Evolutionary conservation across 768 basidiomycete genomes (phyloP), one percentile per base, ranked within the genome.

Genomic region (Boletus sp.): DNA sequence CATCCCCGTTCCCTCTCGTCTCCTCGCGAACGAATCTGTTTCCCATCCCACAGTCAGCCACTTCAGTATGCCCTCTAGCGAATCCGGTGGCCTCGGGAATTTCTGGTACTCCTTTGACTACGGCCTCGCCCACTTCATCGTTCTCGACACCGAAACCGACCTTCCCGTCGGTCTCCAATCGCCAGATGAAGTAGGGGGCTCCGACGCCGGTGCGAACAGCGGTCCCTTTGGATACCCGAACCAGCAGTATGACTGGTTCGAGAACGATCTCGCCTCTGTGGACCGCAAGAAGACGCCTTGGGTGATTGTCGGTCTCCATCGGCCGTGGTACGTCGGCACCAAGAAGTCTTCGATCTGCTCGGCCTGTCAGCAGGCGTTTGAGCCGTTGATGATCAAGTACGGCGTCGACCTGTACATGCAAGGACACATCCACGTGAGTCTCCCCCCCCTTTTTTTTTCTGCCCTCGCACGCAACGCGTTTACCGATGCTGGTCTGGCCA

Each of bases 31-130:
- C 3, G n/a, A 34, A 51, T n/a, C 37, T 3, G 13, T 27, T 39
- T 50, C 23, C 9, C 6, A n/a, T 27, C 4, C 2, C 23, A 27
- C 34, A 68, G 68, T 67, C 27, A 67, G 63, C 23, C 67, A 70
- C 38, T 68, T 61, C 48, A 52, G 47, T 23, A 68, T 70, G 67
- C 68, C 67, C 14, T 63, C 65, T 7, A 56, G 57, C 0, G 65
- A 57, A 37, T 67, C 67, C 7, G 61, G 65, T 11, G 63, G 67
- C 5, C 34, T 63, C 15, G 52, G 67, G 7, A 70, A 68, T 35
- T 65, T 70, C 30, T 70, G 68, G 67, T 70, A 68, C 54, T 68
- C 67, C 15, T 68, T 65, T n/a, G 57, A 68, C 49, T 61, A 70
- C 17, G 65, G 65, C 38, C 63, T 70, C 17, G 68, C 63, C 11